These are phyloP conservation scores for Nemania sp. DNA, from an alignment of 2,329 filamentous ascomycete species.

Conservation along the genomic window DNA sequence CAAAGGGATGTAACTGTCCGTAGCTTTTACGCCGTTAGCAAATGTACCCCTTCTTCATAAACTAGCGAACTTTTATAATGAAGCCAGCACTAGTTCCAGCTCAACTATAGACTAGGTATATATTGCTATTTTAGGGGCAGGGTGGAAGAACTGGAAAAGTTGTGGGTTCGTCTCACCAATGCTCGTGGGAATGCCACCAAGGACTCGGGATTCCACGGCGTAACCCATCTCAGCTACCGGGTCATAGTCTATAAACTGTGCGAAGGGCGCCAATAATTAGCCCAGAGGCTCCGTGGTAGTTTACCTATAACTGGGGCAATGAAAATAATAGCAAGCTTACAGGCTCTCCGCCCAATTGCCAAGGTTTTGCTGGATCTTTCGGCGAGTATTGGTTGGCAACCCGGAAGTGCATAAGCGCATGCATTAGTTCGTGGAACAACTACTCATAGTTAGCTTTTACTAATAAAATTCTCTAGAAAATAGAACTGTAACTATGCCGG, in stretches of 20 bases:
- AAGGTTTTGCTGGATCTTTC: no score
- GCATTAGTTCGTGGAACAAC: conserved; percentile 24
- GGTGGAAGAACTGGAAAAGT: not conserved
- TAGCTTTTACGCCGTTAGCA: conserved; percentile 1
- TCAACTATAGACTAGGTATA: not conserved
- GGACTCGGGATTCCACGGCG: not conserved
- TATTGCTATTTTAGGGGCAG: not conserved
- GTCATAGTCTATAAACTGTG: conserved; percentile 20
- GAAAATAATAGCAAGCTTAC: not conserved
- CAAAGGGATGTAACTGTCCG: not conserved
- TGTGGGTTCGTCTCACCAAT: conserved; percentile 8
- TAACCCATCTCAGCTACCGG: conserved; percentile 15
- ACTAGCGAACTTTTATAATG: not conserved
- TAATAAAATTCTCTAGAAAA: not conserved
- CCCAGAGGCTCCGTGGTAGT: not conserved
- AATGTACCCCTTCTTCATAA: not conserved
- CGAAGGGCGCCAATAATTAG: not conserved
- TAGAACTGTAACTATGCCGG: not conserved
- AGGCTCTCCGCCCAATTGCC: not conserved
- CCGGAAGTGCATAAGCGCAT: not conserved
- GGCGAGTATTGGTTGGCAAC: no score
- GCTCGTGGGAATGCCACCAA: not conserved
- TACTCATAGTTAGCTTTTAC: not conserved
- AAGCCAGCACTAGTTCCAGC: not conserved
- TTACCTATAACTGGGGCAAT: not conserved